These are phyloP conservation scores for Backusella liffmaniae DNA, from an alignment of 192 early-diverging fungal species.

Conservation along the genomic window DNA sequence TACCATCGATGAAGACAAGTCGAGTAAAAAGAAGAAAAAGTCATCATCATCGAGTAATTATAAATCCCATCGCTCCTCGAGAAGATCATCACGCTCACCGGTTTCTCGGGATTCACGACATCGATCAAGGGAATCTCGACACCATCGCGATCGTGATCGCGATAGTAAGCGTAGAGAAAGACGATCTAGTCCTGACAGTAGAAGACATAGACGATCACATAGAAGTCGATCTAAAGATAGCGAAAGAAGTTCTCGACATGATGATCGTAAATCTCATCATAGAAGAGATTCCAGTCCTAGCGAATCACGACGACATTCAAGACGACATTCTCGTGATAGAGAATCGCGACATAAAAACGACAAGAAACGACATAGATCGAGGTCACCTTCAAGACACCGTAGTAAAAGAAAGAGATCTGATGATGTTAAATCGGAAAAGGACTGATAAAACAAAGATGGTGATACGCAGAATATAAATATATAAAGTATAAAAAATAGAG, in stretches of 20 bases:
- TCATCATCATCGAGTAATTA: background rate
- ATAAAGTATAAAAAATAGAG: background rate
- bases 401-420: slow-evolving; percentile 7
- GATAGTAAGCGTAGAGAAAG: background rate
- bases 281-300: background rate
- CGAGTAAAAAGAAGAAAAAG: slow-evolving; percentile 10
- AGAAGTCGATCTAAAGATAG: slow-evolving; percentile 8
- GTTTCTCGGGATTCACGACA: background rate
- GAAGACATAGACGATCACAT: slow-evolving; percentile 2
- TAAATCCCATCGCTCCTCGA: background rate
- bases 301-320: background rate
- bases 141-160: background rate
- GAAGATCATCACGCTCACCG: background rate
- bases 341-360: background rate
- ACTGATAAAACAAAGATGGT: background rate
- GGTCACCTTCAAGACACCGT: background rate
- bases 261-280: background rate
- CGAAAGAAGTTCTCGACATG: background rate
- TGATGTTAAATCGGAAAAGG: background rate
- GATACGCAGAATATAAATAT: background rate
- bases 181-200: background rate
- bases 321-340: background rate
- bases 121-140: slow-evolving; percentile 9
- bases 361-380: background rate
- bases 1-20: background rate